Base-by-base conservation (phyloP, 2,329 filamentous ascomycete species). In the Pseudocercospora vitis region DNA sequence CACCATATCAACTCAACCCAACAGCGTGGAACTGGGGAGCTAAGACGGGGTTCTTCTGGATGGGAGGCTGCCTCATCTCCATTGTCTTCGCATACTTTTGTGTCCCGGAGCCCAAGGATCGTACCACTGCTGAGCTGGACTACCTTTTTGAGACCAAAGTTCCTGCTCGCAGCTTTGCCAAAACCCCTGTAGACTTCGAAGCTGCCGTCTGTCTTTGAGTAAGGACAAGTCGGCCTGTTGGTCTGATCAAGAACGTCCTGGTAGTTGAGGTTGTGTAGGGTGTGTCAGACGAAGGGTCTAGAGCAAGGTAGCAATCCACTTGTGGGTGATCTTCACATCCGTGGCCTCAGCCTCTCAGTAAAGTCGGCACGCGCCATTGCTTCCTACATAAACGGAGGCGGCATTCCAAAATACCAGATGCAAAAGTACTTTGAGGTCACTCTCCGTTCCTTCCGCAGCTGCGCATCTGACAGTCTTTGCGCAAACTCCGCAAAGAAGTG, bases 41-140 rank as follows among this genome's bases (percentile, higher is more conserved):
- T 1, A 51, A 50, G 12, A 40, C 49, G 3, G 49, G 26, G 7
- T 48, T 32, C 18, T 48, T 48, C 45, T 48, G 45, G 45, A 42
- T 42, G 37, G 37, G 37, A 26, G 37, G 45, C 1, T 48, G 45
- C 21, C 16, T 35, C 11, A 48, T 48, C 16, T 32, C 28, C 12
- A 3, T 48, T n/a, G 14, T 31, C 3, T 48, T 32, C 11, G 28
- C 26, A 4, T 42, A 14, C 9, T 42, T 42, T 12, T 42, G 37
- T 42, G 6, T 42, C 8, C 75, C 37, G 7, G 75, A 78, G 62
- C 62, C 74, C 33, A 76, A 77, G 68, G 53, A 68, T 50, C 71
- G 75, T 5, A 73, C 74, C 4, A 76, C 74, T 61, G 71, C 73
- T 46, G 75, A 77, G 65, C 58, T 66, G 7, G 75, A 77, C 46